A percentile compares a stretch with the other conserved stretches of the same genome.
Conservation (phyloP, 2,329 filamentous ascomycete genomes). For the Grosmannia clavigera region DNA sequence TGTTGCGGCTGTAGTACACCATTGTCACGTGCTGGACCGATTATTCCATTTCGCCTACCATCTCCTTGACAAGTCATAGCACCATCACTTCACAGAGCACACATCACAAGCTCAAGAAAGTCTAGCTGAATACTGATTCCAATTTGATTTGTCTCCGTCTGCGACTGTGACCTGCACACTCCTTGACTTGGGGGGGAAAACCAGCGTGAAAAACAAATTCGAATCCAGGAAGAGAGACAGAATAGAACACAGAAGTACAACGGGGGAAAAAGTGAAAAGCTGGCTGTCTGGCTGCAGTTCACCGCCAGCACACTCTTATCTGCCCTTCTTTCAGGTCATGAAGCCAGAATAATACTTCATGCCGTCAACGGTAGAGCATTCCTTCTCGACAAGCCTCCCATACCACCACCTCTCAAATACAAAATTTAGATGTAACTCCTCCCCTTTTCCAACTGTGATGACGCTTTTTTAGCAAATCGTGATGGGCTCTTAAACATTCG, state of each 20-base stretch:
- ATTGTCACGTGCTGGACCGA: too few relatives aligned
- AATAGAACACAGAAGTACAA: background rate
- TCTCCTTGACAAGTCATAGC: too few relatives aligned
- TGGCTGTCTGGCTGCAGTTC: background rate
- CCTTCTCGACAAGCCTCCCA: background rate
- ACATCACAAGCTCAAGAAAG: too few relatives aligned
- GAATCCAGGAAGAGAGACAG: slow-evolving; percentile 1
- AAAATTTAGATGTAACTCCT: background rate
- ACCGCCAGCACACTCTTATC: background rate
- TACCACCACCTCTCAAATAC: background rate
- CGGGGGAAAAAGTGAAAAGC: background rate
- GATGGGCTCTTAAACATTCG: background rate
- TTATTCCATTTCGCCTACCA: too few relatives aligned
- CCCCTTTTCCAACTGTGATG: background rate
- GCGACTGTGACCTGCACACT: slow-evolving; percentile 11
- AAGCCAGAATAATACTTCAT: background rate
- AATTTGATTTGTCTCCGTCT: slow-evolving; percentile 17
- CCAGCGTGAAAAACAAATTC: background rate
- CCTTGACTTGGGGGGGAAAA: background rate
- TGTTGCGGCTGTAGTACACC: too few relatives aligned
- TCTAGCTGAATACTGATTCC: background rate
- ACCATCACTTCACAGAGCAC: background rate
- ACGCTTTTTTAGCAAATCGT: slow-evolving; percentile 2
- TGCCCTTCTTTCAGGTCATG: background rate
- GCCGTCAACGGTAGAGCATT: background rate